Percentiles rank a stretch among this genome's conserved stretches.
phyloP scores from a whole-genome alignment of 306 rosid species.

The Acacia acuminata region DNA sequence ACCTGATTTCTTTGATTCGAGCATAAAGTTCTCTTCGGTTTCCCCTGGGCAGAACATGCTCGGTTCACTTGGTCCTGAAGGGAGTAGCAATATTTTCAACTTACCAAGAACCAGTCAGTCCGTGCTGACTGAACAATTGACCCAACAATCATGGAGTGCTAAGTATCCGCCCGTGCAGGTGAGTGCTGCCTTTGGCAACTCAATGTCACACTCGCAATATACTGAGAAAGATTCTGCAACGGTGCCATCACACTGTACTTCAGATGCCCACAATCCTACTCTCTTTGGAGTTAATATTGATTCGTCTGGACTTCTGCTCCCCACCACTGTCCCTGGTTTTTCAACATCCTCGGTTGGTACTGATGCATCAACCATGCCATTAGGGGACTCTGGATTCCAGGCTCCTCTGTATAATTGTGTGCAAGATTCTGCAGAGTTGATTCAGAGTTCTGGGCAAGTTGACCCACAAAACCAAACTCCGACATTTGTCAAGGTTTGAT shows the following conservation, averaged over 20 bases:
- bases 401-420: slow-evolving; percentile 62
- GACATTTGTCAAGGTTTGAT: slow-evolving; percentile 80
- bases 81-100: slow-evolving; percentile 53
- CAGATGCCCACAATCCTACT: slow-evolving; percentile 69
- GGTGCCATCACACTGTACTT: slow-evolving; percentile 61
- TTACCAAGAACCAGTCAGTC: slow-evolving; percentile 61
- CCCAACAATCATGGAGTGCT: slow-evolving; percentile 63
- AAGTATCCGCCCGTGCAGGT: slow-evolving; percentile 65
- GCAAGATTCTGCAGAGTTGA: slow-evolving; percentile 72
- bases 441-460: slow-evolving; percentile 72
- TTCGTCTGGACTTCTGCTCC: slow-evolving; percentile 87
- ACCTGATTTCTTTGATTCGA: slow-evolving; percentile 64
- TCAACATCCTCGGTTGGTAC: slow-evolving; percentile 60
- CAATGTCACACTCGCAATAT: slow-evolving; percentile 60
- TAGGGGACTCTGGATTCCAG: slow-evolving; percentile 85
- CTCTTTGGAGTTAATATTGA: slow-evolving; percentile 84
- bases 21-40: slow-evolving; percentile 58
- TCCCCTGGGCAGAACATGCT: slow-evolving; percentile 63
- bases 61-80: slow-evolving; percentile 68
- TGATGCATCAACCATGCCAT: slow-evolving; percentile 63
- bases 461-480: slow-evolving; percentile 65
- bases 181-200: slow-evolving; percentile 52
- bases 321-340: slow-evolving; percentile 62
- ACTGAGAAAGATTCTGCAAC: slow-evolving; percentile 60
- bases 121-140: slow-evolving; percentile 60